A percentile compares a stretch with the other conserved stretches of the same genome.
Conservation (phyloP, 192 early-diverging fungal genomes). For the Backusella macrospora region DNA sequence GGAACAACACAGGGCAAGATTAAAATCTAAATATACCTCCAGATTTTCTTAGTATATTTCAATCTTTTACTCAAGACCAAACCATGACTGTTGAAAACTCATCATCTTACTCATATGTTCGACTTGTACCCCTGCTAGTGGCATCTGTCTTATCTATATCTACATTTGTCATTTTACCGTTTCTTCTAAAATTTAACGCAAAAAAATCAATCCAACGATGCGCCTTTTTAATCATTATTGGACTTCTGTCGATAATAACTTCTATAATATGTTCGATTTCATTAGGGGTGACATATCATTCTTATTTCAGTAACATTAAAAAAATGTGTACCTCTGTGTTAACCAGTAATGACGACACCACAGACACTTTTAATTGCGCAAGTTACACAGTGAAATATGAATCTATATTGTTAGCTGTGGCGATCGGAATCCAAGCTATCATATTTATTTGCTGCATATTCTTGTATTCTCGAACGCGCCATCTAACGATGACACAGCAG, state of each 20-base stretch:
- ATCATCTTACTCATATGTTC: conserved; percentile 5
- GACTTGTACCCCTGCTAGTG: conserved; percentile 11
- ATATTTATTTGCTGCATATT: conserved; percentile 1
- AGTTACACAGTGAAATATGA: conserved; percentile 10
- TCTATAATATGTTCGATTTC: background rate
- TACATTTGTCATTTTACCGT: background rate
- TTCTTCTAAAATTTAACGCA: background rate
- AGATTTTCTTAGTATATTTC: conserved; percentile 12
- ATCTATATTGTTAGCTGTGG: background rate
- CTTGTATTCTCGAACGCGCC: background rate
- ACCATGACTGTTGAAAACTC: background rate
- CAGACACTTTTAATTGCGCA: background rate
- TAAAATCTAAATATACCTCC: background rate
- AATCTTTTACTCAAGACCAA: background rate
- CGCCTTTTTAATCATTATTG: background rate
- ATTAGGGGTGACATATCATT: conserved; percentile 9
- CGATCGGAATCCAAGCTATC: conserved; percentile 7
- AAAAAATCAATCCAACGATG: background rate
- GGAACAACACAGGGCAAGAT: background rate
- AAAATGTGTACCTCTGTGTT: background rate
- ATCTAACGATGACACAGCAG: background rate
- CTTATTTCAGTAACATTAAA: conserved; percentile 3
- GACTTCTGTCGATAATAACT: background rate
- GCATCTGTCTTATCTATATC: background rate
- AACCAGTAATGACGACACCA: background rate